Percentiles rank a stretch among this genome's conserved stretches.
Conservation (phyloP, 768 basidiomycete genomes). For the Galerina sulciceps region DNA sequence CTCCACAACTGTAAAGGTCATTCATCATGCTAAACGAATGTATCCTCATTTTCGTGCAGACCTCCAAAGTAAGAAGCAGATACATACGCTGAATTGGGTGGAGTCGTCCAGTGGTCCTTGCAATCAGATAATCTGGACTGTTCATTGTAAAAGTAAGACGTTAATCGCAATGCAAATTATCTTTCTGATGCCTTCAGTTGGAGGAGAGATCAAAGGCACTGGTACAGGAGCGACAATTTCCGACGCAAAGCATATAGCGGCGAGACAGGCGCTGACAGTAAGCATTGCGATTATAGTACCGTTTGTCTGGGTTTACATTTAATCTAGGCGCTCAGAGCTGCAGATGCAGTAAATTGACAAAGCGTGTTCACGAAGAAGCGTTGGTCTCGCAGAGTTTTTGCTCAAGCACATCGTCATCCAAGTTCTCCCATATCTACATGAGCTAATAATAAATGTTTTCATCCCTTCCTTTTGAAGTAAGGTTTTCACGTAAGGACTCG, state of each 20-base stretch:
- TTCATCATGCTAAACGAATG: background rate
- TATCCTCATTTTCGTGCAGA: constrained; percentile 24
- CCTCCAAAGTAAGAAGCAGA: constrained; percentile 26
- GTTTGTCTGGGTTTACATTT: background rate
- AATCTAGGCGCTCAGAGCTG: constrained; percentile 7
- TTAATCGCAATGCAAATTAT: constrained; percentile 1
- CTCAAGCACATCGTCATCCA: background rate
- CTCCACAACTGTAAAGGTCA: constrained; percentile 52
- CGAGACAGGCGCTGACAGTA: constrained; percentile 46
- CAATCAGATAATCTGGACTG: constrained; percentile 50
- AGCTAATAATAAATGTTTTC: constrained; percentile 1
- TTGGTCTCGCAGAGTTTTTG: background rate
- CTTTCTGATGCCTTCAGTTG: constrained; percentile 37
- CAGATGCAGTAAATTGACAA: background rate
- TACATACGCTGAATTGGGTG: constrained; percentile 42
- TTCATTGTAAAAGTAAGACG: constrained; percentile 59
- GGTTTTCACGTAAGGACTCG: constrained; percentile 2
- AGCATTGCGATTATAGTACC: background rate
- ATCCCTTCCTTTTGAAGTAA: constrained; percentile 24
- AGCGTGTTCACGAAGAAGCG: no score
- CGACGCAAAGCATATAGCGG: constrained; percentile 52
- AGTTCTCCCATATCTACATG: background rate
- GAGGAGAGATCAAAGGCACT: constrained; percentile 49
- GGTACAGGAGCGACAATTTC: constrained; percentile 48
- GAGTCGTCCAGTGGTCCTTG: constrained; percentile 45